phyloP scores from a whole-genome alignment of 139 green algal genomes.

The Ostreobium quekettii region DNA sequence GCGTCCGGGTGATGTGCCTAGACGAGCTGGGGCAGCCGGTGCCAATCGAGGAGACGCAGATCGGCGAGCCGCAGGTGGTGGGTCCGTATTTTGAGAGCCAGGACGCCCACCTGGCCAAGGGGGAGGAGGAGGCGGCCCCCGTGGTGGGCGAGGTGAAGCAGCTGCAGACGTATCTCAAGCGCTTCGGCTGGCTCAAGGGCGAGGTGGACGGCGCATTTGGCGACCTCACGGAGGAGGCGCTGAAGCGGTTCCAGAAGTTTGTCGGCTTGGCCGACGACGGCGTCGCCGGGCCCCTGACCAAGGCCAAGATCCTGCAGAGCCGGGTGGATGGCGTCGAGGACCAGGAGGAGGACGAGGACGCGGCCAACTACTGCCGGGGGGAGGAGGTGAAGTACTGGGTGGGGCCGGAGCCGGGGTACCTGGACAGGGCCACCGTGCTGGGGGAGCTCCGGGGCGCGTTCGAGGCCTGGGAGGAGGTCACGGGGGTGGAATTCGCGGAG shows the following conservation, averaged over 20 bases:
- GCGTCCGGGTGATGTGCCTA: conserved; percentile 8
- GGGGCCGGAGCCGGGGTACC: conserved; percentile 21
- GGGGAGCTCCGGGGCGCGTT: conserved; percentile 20
- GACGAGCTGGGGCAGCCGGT: background rate
- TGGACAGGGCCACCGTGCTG: conserved; percentile 3
- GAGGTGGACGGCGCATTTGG: conserved; percentile 18
- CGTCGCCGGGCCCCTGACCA: conserved; percentile 10
- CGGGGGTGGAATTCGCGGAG: too few relatives aligned
- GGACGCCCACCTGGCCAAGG: background rate
- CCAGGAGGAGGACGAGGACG: background rate
- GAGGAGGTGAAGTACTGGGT: conserved; percentile 19
- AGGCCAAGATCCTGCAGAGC: background rate
- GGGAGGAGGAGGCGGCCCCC: conserved; percentile 5
- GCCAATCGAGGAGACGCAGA: background rate
- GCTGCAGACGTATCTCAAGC: conserved; percentile 19
- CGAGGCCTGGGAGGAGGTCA: conserved; percentile 13
- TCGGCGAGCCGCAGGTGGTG: conserved; percentile 10
- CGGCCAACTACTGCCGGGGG: background rate
- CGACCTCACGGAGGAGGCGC: conserved; percentile 10
- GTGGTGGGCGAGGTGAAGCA: conserved; percentile 15
- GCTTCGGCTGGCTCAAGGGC: conserved; percentile 14
- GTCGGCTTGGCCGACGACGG: conserved; percentile 12
- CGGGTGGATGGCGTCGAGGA: conserved; percentile 7
- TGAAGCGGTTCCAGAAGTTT: conserved; percentile 9
- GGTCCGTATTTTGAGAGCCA: conserved; percentile 18